Evolutionary conservation across 495 filamentous ascomycete species (phyloP), one percentile per base, ranked within the genome.

Genomic region (Clavariopsis aquatica): DNA sequence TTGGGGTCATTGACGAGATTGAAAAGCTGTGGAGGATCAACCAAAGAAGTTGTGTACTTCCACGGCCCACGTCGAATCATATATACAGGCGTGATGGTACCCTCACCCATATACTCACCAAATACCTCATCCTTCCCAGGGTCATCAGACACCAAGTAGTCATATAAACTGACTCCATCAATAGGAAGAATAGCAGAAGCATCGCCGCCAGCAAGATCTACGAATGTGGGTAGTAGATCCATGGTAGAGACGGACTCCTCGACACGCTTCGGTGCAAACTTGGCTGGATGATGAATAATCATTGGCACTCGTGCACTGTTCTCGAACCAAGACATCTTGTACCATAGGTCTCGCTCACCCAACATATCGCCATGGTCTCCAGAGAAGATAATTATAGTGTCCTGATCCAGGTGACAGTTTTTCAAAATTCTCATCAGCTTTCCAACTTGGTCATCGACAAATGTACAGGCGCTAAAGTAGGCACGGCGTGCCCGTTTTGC

Each of bases 291-390:
- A 61, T 87, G 85, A 63, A 94, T 78, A 57, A 96, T 78, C 61
- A 96, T 83, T 2, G 91, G 91, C 7, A 96, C 91, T 8, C 91
- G 87, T 28, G 87, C 88, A 7, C 89, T 92, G 28, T 84, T 84
- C 79, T 96, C 91, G 69, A 89, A 93, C 80, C 90, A 96, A 64
- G 81, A 87, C 91, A 96, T 96, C 80, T 96, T 96, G 80, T 96
- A 96, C 91, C 91, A 96, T 38, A 96, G 76, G 0, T 89, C 89
- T 24, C 91, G 83, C 76, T 96, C 91, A 36, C 91, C 91, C 9
- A 96, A 84, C 91, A 95, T 95, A 73, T 96, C 91, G 56, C 91
- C 91, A 73, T 96, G 91, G 69, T 96, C 91, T 52, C 91, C 89
- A 52, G 85, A 90, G 76, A 96, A 96, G 51, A 95, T 80, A 51